phyloP scores from a whole-genome alignment of 805 yeast genomes.

The Yamadazyma akitaensis region DNA sequence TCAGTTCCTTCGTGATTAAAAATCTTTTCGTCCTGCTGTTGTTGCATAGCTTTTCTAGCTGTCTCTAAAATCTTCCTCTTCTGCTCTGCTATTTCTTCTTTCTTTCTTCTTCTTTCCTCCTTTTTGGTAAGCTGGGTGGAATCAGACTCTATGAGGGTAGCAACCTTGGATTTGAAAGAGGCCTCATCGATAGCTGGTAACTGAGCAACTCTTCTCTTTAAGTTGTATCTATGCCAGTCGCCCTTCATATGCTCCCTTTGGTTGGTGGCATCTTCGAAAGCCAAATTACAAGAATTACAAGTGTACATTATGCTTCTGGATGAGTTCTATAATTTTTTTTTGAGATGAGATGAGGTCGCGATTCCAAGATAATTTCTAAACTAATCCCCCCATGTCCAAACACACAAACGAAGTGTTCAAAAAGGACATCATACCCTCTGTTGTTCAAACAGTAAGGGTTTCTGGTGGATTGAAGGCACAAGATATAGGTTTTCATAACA shows the following conservation, averaged over 20 bases:
- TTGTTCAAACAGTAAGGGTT: conserved; percentile 59
- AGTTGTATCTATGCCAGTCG: conserved; percentile 96
- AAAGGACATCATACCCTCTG: conserved; percentile 37
- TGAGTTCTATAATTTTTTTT: neutral
- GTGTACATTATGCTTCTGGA: conserved; percentile 36
- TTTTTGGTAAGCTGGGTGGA: conserved; percentile 39
- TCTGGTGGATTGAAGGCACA: conserved; percentile 70
- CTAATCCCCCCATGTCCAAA: neutral
- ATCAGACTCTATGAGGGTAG: conserved; percentile 18
- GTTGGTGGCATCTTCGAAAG: conserved; percentile 74
- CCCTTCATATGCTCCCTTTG: conserved; percentile 95
- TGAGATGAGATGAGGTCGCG: conserved; percentile 14
- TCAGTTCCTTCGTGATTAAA: neutral
- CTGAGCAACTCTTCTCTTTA: conserved; percentile 86
- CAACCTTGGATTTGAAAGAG: conserved; percentile 31
- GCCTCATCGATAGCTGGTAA: conserved; percentile 44
- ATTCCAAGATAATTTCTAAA: neutral
- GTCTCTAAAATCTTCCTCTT: conserved; percentile 46
- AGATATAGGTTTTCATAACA: conserved; percentile 73
- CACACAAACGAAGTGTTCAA: conserved; percentile 5
- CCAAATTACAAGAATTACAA: conserved; percentile 85
- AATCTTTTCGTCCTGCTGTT: conserved; percentile 13
- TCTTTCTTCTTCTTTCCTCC: conserved; percentile 48
- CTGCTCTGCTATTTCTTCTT: conserved; percentile 47
- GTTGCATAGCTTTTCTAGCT: conserved; percentile 40